Percentiles rank a stretch among this genome's conserved stretches.
These are phyloP conservation scores for Plasmodium billcollinsi DNA, from an alignment of 169 alveolate genomes.

Conservation along the genomic window DNA sequence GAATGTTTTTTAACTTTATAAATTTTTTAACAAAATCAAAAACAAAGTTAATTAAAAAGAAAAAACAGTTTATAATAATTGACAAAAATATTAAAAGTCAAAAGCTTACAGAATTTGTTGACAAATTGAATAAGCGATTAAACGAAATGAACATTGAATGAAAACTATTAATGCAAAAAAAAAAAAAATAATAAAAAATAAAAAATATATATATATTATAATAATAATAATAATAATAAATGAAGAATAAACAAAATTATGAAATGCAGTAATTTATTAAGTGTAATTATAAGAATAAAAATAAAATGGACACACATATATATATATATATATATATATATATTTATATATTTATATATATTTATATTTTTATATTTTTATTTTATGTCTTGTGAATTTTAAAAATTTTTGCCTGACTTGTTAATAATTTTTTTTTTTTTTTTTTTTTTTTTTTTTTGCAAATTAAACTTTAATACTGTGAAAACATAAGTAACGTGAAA, in stretches of 20 bases:
- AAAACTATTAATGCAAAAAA: neutral
- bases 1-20: slow-evolving; percentile 13
- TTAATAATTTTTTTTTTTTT: neutral
- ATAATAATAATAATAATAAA: neutral
- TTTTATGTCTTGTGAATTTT: neutral
- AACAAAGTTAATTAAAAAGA: neutral
- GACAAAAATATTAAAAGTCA: slow-evolving; percentile 28
- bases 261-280: neutral
- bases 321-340: too few relatives aligned
- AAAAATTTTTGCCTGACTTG: neutral
- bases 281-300: neutral
- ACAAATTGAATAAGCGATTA: slow-evolving; percentile 16
- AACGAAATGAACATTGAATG: slow-evolving; percentile 8
- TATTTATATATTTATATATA: neutral
- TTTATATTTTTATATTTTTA: neutral
- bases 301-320: neutral
- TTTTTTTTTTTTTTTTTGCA: neutral
- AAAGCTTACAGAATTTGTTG: slow-evolving; percentile 25
- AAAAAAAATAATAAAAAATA: neutral
- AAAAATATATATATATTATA: neutral
- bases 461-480: slow-evolving; percentile 6
- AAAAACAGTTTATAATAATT: slow-evolving; percentile 20
- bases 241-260: neutral
- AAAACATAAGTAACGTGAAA: neutral
- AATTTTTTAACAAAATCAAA: slow-evolving; percentile 59